phyloP scores from a whole-genome alignment of 176 grass and related monocot genomes.

The Urochloa ruziziensis region DNA sequence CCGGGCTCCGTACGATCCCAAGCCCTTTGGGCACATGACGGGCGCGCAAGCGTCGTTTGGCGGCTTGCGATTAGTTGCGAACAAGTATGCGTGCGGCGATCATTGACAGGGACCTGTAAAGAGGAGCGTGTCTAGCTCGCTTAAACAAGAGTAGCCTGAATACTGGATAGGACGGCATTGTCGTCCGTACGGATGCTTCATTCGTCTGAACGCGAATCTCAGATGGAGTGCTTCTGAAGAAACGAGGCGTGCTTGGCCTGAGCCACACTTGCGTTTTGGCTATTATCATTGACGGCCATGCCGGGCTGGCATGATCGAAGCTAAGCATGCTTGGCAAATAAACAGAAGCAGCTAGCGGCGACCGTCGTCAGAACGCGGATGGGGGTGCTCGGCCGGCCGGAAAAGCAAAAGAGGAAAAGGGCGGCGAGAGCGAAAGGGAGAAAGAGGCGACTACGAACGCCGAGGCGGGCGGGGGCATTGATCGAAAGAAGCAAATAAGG shows the following conservation, averaged over 20 bases:
- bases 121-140: not conserved
- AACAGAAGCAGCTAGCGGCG: not conserved
- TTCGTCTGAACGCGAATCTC: not conserved
- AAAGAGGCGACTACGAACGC: not conserved
- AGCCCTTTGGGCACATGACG: slow-evolving; percentile 24
- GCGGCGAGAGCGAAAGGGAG: not conserved
- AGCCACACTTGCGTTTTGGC: not conserved
- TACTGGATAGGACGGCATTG: not conserved
- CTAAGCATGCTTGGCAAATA: not conserved
- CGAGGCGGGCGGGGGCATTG: not conserved
- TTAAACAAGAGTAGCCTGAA: too few species aligned
- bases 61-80: not conserved
- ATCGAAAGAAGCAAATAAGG: slow-evolving; percentile 39
- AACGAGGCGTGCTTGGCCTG: not conserved
- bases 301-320: not conserved
- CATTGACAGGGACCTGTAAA: slow-evolving; percentile 17
- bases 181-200: not conserved
- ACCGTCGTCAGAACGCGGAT: not conserved
- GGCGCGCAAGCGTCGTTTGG: not conserved
- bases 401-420: slow-evolving; percentile 30
- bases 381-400: not conserved
- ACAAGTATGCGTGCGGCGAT: slow-evolving; percentile 5
- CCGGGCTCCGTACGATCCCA: slow-evolving; percentile 5
- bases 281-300: not conserved
- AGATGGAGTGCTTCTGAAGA: not conserved